Percentiles rank a stretch among this genome's conserved stretches.
phyloP scores from a whole-genome alignment of 345 rosid genomes.

The Toxicodendron radicans region DNA sequence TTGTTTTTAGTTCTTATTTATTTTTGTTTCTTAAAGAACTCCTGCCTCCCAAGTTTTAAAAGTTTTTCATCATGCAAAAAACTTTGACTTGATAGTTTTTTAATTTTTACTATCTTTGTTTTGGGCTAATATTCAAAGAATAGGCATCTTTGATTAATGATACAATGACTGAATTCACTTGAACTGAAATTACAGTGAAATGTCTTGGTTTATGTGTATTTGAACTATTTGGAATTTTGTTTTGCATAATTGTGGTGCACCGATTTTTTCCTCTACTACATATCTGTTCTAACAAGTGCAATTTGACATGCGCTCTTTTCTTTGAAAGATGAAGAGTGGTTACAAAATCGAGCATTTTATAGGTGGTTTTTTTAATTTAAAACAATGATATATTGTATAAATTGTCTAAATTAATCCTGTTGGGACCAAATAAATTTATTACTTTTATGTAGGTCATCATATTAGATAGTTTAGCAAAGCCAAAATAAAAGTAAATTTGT shows the following conservation, averaged over 20 bases:
- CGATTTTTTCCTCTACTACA: not conserved
- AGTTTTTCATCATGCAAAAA: not conserved
- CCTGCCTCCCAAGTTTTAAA: not conserved
- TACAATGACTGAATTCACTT: not conserved
- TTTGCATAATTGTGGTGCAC: constrained; percentile 1
- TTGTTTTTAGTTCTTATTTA: not conserved
- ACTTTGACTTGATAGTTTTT: not conserved
- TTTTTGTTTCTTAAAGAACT: constrained; percentile 14
- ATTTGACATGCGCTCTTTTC: constrained; percentile 19
- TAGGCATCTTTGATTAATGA: constrained; percentile 8
- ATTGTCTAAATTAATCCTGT: too few relatives aligned
- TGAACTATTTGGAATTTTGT: not conserved
- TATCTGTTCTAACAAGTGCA: not conserved
- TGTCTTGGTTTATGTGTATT: not conserved
- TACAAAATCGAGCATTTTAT: not conserved
- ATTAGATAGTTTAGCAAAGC: too few relatives aligned
- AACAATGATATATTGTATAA: not conserved
- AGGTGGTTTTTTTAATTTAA: not conserved
- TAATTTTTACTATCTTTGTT: not conserved
- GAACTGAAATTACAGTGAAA: not conserved
- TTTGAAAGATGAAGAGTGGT: not conserved
- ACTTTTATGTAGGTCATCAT: too few relatives aligned
- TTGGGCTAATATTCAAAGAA: constrained; percentile 12
- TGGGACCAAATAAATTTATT: too few relatives aligned
- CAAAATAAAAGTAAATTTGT: too few relatives aligned